Evolutionary conservation across 768 basidiomycete genomes (phyloP), one percentile per base, ranked within the genome.

Genomic region (Psilocybe tampanensis): DNA sequence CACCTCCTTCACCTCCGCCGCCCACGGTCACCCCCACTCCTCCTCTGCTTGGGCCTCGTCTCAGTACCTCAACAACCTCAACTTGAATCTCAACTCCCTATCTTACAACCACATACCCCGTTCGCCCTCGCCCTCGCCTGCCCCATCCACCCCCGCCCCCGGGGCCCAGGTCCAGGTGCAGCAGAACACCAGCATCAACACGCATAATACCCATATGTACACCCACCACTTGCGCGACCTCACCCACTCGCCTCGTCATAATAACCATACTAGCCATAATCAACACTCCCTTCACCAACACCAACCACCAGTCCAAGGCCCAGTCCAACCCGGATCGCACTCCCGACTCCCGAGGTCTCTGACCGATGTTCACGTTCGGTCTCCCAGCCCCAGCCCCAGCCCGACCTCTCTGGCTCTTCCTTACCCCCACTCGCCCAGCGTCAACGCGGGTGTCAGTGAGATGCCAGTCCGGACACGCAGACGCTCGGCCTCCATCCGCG

Each of bases 1-100:
- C 60, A 73, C 74, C 52, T 70, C 73, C 58, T 74, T 73, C 70
- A 73, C 68, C 58, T 64, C 64, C 17, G 62, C 22, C 65, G 61
- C 61, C 33, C 8, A n/a, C n/a, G n/a, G n/a, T n/a, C 58, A 41
- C 55, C 26, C 60, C 54, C 63, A 58, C 56, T 47, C 50, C 44
- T 34, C 56, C 51, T 54, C 62, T 2, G 49, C 68, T 2, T 71
- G 71, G 70, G 67, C 69, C 36, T 36, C 60, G 21, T 47, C 64
- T 21, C 39, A 53, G 17, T 33, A 43, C 36, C 39, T 44, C 41
- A 44, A 22, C 42, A 23, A 53, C 8, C 15, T 32, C 42, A 32
- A 53, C 64, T 32, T 12, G 34, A 5, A 23, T 18, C 52, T 2
- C 52, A 39, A 2, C 41, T 47, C 29, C 48, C 49, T 44, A 36